Conservation (phyloP, 202 grass and related monocot genomes). For the Panicum hallii region DNA sequence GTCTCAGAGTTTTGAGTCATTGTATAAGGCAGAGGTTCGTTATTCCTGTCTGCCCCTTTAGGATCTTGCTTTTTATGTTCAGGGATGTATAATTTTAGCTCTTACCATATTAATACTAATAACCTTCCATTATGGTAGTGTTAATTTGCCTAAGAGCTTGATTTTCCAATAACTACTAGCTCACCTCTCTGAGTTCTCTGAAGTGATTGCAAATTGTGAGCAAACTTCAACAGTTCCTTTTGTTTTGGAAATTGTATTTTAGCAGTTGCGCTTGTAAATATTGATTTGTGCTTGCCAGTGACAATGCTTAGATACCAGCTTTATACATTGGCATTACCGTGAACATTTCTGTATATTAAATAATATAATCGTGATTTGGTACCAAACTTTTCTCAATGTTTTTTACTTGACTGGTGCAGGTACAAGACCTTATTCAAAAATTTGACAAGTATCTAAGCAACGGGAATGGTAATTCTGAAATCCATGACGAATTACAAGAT, state of each 20-base stretch:
- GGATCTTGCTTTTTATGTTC: constrained; percentile 30
- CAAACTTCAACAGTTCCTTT: background rate
- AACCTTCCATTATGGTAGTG: constrained; percentile 23
- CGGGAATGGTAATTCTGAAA: constrained; percentile 55
- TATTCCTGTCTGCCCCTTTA: constrained; percentile 32
- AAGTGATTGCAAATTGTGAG: constrained; percentile 20
- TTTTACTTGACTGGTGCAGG: constrained; percentile 58
- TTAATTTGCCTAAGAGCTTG: background rate
- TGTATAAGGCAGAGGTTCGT: constrained; percentile 85
- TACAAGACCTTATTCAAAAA: constrained; percentile 75
- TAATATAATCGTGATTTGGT: constrained; percentile 22
- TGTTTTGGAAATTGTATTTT: constrained; percentile 6
- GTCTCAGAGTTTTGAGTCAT: constrained; percentile 77
- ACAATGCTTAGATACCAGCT: constrained; percentile 23
- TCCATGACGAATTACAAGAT: constrained; percentile 66
- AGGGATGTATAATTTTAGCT: constrained; percentile 21
- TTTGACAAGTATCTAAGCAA: constrained; percentile 57
- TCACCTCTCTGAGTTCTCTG: constrained; percentile 26
- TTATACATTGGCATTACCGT: constrained; percentile 17
- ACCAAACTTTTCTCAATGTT: constrained; percentile 14
- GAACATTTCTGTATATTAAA: constrained; percentile 21
- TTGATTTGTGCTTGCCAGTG: constrained; percentile 9
- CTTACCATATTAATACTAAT: background rate
- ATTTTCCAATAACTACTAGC: constrained; percentile 28
- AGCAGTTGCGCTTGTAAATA: constrained; percentile 10